Evolutionary conservation across 768 basidiomycete genomes (phyloP).

Genomic region (Tubosaeta sp.): DNA sequence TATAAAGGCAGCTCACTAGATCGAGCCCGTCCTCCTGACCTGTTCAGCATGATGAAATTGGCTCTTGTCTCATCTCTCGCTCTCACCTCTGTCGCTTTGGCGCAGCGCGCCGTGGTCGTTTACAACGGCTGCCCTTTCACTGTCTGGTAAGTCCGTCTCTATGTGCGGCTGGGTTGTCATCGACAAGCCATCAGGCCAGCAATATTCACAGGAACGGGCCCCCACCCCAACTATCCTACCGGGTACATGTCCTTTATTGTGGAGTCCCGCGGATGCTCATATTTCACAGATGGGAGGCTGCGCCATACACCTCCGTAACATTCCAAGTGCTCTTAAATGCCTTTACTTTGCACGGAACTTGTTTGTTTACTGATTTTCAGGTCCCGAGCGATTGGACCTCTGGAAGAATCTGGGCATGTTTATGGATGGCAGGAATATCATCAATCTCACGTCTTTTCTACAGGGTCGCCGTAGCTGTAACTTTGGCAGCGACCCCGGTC

Average conservation of each 20-base stretch:
- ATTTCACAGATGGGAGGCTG: constrained; percentile 32
- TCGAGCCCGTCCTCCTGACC: background rate
- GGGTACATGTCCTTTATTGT: constrained; percentile 37
- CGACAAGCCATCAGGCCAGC: constrained; percentile 36
- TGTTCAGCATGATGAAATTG: constrained; percentile 18
- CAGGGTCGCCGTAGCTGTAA: constrained; percentile 57
- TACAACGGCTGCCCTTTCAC: constrained; percentile 65
- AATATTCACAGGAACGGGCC: constrained; percentile 57
- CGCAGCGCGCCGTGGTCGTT: constrained; percentile 57
- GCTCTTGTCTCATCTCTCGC: constrained; percentile 25
- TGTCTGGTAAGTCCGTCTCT: constrained; percentile 47
- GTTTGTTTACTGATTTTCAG: constrained; percentile 5
- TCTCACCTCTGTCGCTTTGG: constrained; percentile 29
- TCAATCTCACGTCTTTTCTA: background rate
- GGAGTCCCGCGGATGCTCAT: background rate
- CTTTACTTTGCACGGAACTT: background rate
- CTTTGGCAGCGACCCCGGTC: constrained; percentile 48
- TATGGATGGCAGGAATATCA: background rate
- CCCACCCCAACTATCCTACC: constrained; percentile 38
- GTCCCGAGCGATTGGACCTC: constrained; percentile 65
- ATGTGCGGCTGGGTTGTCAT: background rate
- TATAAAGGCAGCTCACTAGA: constrained; percentile 15
- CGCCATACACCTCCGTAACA: constrained; percentile 21
- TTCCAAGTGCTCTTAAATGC: constrained; percentile 18
- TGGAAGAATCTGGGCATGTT: constrained; percentile 57